A percentile compares a stretch with the other conserved stretches of the same genome.
phyloP scores from a whole-genome alignment of 768 basidiomycete species.

The Kwoniella sp. region DNA sequence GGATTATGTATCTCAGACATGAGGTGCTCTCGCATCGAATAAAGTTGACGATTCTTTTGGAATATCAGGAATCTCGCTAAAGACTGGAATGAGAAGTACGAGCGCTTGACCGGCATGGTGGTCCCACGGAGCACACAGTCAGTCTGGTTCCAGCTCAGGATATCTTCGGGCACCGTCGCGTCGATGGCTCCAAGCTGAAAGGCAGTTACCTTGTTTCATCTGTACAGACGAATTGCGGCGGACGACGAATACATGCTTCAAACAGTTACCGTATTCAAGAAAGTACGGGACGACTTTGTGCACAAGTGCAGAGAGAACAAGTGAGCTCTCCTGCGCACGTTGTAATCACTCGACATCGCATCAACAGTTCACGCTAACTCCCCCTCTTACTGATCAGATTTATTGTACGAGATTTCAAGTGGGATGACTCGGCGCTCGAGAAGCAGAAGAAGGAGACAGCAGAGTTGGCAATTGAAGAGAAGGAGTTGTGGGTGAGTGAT shows the following conservation, averaged over 20 bases:
- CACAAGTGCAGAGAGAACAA: constrained; percentile 96
- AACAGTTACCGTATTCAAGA: constrained; percentile 82
- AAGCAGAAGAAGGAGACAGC: constrained; percentile 77
- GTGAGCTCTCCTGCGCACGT: constrained; percentile 63
- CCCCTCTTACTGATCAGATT: constrained; percentile 63
- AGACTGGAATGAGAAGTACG: constrained; percentile 88
- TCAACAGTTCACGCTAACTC: neutral
- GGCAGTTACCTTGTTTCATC: too few species aligned
- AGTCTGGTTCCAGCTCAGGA: constrained; percentile 46
- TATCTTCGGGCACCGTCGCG: too few species aligned
- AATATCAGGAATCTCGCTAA: constrained; percentile 77
- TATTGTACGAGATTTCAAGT: constrained; percentile 90
- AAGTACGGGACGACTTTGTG: constrained; percentile 85
- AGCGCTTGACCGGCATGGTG: constrained; percentile 82
- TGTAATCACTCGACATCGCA: neutral
- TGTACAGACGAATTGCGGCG: constrained; percentile 68
- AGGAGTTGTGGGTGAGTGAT: constrained; percentile 86
- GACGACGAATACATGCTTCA: constrained; percentile 90
- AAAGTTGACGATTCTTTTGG: constrained; percentile 18
- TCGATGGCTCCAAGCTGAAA: too few species aligned
- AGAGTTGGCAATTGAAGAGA: constrained; percentile 80
- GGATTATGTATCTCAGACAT: too few species aligned
- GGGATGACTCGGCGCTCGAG: constrained; percentile 75
- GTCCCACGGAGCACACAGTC: constrained; percentile 90
- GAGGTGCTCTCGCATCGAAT: neutral